Evolutionary conservation across 352 stramenopile species (phyloP), one percentile per base, ranked within the genome.

Genomic region (Phytopythium kandeliae): DNA sequence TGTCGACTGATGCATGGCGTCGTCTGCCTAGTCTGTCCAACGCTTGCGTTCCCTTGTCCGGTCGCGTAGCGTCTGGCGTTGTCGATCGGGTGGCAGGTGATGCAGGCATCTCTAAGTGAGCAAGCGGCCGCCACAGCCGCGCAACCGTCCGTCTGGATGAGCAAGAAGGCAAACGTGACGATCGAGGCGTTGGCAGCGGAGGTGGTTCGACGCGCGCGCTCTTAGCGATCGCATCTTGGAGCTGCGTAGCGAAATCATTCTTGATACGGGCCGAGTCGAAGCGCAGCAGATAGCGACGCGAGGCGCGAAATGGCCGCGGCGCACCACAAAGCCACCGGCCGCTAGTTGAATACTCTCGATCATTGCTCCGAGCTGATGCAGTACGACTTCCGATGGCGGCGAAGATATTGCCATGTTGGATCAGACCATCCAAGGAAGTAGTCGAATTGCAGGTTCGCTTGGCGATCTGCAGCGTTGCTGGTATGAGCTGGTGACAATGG

Each of bases 401-500:
- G 7, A 13, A 6, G n/a, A 9, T 48, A 21, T n/a, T 43, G 9
- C 3, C n/a, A n/a, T n/a, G n/a, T n/a, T n/a, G n/a, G n/a, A n/a
- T n/a, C n/a, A n/a, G n/a, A n/a, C n/a, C 12, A 11, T 26, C 17
- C 10, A 43, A 5, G 0, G 37, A 43, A 7, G 37, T 8, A 8
- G 37, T 13, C 12, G 15, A 0, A 13, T 5, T 41, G 7, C 6
- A 16, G 35, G 35, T 4, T 41, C 35, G 34, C 57, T 10, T 17
- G 11, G 4, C 21, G 11, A 6, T 19, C 38, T 69, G 65, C 4
- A 85, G 60, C 7, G 70, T 80, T 16, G 46, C 53, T 6, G 70
- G 74, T 17, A 61, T 66, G 31, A 81, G 62, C 15, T 78, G 71
- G 54, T 82, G 74, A 56, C 74, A 86, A 43, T 72, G 65, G 54